phyloP scores from a whole-genome alignment of 371 early-diverging fungal species.

The Nematocida major region DNA sequence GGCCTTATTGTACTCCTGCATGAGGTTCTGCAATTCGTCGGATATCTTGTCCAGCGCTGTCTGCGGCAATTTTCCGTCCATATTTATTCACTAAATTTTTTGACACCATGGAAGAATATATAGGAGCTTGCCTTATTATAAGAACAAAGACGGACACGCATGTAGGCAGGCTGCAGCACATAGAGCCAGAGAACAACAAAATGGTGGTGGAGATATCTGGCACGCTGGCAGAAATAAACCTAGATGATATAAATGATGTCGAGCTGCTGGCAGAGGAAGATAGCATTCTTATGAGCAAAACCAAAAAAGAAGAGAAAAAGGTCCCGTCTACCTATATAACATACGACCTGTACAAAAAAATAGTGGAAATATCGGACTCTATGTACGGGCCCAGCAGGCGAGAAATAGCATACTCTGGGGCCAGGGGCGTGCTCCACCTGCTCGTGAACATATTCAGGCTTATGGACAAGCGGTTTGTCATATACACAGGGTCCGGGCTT shows the following conservation, averaged over 20 bases:
- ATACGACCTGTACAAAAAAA: background rate
- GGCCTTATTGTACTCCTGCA: constrained; percentile 28
- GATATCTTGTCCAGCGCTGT: constrained; percentile 2
- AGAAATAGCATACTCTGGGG: constrained; percentile 39
- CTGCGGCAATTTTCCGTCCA: constrained; percentile 35
- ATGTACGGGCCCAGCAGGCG: constrained; percentile 28
- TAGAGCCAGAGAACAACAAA: constrained; percentile 16
- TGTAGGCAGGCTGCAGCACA: constrained; percentile 38
- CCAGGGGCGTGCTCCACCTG: constrained; percentile 32
- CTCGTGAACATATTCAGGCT: constrained; percentile 35
- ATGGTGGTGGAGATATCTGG: constrained; percentile 12
- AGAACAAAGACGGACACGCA: constrained; percentile 22
- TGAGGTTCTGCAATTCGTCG: constrained; percentile 5
- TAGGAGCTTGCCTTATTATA: constrained; percentile 51
- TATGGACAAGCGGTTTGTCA: constrained; percentile 27
- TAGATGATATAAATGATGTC: constrained; percentile 41
- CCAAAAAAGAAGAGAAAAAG: background rate
- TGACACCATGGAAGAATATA: constrained; percentile 46
- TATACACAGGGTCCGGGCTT: constrained; percentile 25
- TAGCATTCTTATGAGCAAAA: constrained; percentile 3
- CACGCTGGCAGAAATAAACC: background rate
- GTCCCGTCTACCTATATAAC: background rate
- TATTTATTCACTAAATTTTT: constrained; percentile 36
- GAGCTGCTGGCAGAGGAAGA: constrained; percentile 41
- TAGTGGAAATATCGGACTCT: constrained; percentile 27